Evolutionary conservation across 106 monocot genomes (phyloP), one percentile per base, ranked within the genome.

Genomic region (Allium cepa): DNA sequence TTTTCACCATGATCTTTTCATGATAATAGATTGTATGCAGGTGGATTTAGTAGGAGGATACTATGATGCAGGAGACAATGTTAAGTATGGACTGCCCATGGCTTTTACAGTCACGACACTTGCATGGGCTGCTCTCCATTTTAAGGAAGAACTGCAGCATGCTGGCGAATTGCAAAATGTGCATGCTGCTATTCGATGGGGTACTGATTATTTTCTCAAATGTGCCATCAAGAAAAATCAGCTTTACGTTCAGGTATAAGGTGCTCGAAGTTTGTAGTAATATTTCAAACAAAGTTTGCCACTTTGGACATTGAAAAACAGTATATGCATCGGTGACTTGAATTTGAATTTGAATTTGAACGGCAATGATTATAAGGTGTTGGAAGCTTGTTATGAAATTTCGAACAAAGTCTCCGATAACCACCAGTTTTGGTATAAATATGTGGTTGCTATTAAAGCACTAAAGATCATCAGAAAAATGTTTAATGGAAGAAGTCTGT

Each of bases 41-140:
- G 84, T 90, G 56, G 90, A 86, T 58, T 82, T 91, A 8, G 64
- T 72, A 0, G 91, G 82, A 55, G 82, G 91, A 4, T 87, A 91
- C 61, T 85, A 88, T 45, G 87, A 88, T 60, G 96, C 92, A n/a
- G 96, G 96, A 47, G 96, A 97, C 82, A 97, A 97, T 55, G 97
- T 90, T 1, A 99, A 99, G 68, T 99, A 84, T 58, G 97, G 89
- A 7, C 62, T 99, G 50, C 92, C 97, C 0, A 92, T 99, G 97
- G 97, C 92, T 26, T 99, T 99, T 77, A 99, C 97, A 3, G 57
- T 99, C 11, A 99, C 97, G 1, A 92, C 79, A 7, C 84, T 99
- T 0, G 89, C 97, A 11, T 99, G 97, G 97, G 60, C 73, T 2
- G 86, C 89, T 6, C 49, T 92, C 18, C 60, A 70, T 64, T 90